A percentile compares a stretch with the other conserved stretches of the same genome.
These are phyloP conservation scores for Acanthamoeba healyi DNA, from an alignment of 208 protist species.

Conservation along the genomic window DNA sequence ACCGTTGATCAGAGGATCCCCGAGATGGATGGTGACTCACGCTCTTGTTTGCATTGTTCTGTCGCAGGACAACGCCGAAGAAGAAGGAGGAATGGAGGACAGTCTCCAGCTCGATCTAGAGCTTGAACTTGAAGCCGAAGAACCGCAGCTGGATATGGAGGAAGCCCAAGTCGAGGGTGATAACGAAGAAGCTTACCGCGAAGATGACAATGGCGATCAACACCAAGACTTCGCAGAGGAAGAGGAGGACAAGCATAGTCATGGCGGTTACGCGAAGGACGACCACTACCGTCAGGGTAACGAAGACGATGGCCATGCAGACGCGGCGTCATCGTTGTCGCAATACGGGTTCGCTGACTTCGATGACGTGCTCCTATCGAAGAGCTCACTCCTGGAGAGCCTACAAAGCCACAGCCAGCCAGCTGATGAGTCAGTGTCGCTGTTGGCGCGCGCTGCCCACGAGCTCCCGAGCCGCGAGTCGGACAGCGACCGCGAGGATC, in stretches of 20 bases:
- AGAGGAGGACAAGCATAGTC: too few relatives aligned
- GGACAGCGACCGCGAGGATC: background rate
- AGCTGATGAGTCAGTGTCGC: background rate
- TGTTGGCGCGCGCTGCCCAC: background rate
- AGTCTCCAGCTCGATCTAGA: background rate
- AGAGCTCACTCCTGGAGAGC: background rate
- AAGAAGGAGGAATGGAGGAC: too few relatives aligned
- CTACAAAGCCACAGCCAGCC: background rate
- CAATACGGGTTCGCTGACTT: background rate
- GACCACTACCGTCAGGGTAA: constrained; percentile 17
- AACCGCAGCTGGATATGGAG: constrained; percentile 24
- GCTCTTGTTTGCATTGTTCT: too few relatives aligned
- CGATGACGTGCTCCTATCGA: constrained; percentile 7
- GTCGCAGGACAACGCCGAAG: too few relatives aligned
- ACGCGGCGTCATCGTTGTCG: background rate
- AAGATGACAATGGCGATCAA: background rate
- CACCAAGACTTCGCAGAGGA: background rate
- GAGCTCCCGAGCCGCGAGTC: background rate
- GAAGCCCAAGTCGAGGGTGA: background rate
- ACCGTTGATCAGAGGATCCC: too few relatives aligned
- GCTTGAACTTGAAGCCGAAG: constrained; percentile 14
- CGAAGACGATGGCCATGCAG: background rate
- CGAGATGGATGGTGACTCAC: too few relatives aligned
- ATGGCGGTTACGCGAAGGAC: background rate
- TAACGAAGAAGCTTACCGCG: background rate